These are phyloP conservation scores for Vitis amurensis DNA, from an alignment of 164 flowering plant species.

Conservation along the genomic window DNA sequence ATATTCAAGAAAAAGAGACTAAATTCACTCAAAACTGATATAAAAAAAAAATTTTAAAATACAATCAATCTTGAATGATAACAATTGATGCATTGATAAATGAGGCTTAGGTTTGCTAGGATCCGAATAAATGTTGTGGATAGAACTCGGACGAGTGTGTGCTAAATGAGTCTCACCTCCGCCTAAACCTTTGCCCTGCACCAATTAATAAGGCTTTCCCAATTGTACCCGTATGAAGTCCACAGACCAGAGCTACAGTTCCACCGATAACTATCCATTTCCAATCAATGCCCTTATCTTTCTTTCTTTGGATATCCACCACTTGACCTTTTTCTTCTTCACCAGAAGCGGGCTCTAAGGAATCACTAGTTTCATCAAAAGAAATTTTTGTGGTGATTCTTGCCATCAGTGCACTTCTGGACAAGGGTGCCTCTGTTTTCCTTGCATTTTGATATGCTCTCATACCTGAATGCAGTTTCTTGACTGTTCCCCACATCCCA, in stretches of 20 bases:
- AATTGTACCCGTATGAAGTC: constrained; percentile 61
- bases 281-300: constrained; percentile 58
- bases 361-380: constrained; percentile 24
- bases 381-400: constrained; percentile 68
- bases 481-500: constrained; percentile 98
- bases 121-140: too few species aligned
- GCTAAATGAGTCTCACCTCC: constrained; percentile 32
- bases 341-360: constrained; percentile 21
- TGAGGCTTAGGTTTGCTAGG: too few species aligned
- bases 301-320: constrained; percentile 4
- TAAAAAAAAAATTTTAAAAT: neutral
- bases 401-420: constrained; percentile 70
- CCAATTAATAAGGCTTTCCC: constrained; percentile 75
- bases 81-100: neutral
- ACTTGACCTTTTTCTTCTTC: constrained; percentile 35
- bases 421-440: constrained; percentile 54
- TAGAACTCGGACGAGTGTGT: too few species aligned
- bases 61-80: neutral
- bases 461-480: constrained; percentile 84
- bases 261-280: constrained; percentile 81
- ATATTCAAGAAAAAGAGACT: too few species aligned
- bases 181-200: constrained; percentile 64
- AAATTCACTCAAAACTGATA: too few species aligned
- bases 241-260: constrained; percentile 71
- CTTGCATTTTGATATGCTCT: constrained; percentile 80